phyloP scores from a whole-genome alignment of 176 grass and related monocot genomes.

The Triticum aestivum region DNA sequence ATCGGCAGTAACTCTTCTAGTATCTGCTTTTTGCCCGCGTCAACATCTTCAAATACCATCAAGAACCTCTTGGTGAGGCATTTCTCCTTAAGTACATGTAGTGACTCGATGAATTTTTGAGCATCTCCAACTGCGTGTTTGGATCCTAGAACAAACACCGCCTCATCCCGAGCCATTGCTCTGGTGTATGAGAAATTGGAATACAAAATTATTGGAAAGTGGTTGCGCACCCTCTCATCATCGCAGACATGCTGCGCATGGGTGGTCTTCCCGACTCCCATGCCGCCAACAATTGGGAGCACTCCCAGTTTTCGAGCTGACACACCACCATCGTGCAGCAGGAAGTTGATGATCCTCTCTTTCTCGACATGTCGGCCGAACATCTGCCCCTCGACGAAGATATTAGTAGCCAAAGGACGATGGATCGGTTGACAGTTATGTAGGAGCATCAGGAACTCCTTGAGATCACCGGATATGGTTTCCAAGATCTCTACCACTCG shows the following conservation, averaged over 20 bases:
- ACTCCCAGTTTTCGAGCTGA: not conserved
- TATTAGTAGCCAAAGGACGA: not conserved
- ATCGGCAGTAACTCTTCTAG: not conserved
- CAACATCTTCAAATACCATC: constrained; percentile 9
- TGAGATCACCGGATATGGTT: not conserved
- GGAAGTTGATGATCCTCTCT: not conserved
- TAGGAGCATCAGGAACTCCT: constrained; percentile 24
- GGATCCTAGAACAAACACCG: not conserved
- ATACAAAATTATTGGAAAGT: not conserved
- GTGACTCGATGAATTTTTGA: not conserved
- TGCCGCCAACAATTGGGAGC: not conserved
- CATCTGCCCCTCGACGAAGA: constrained; percentile 15
- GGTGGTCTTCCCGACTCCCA: not conserved
- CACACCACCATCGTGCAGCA: not conserved
- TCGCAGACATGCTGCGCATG: not conserved
- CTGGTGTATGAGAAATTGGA: not conserved
- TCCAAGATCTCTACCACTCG: not conserved
- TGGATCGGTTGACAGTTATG: not conserved
- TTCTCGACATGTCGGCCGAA: constrained; percentile 20
- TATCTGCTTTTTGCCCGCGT: not conserved
- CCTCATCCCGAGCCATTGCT: not conserved
- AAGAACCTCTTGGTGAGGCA: not conserved
- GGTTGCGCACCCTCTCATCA: not conserved
- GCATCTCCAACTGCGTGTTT: not conserved
- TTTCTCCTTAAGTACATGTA: not conserved